phyloP scores from a whole-genome alignment of 257 asterid genomes.

The Ajuga chamaepitys region DNA sequence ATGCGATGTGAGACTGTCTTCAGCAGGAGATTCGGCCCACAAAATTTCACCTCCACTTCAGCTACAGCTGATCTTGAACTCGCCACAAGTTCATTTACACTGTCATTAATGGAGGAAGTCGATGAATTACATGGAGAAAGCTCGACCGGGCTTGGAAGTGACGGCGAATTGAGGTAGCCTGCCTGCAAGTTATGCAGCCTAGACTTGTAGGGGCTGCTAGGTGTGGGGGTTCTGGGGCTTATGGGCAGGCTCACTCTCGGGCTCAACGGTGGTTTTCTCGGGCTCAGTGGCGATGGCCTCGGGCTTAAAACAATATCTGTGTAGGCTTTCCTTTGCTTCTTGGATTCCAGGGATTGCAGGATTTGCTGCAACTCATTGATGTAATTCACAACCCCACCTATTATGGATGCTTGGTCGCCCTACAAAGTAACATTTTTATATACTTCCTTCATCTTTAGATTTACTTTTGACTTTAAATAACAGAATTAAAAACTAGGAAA shows the following conservation, averaged over 20 bases:
- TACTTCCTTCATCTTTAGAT: too few relatives aligned
- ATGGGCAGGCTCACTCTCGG: conserved; percentile 67
- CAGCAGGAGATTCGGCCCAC: conserved; percentile 63
- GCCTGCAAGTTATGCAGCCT: conserved; percentile 18
- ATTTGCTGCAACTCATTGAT: conserved; percentile 80
- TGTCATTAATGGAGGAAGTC: conserved; percentile 37
- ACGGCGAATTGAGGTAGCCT: conserved; percentile 22
- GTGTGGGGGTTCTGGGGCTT: conserved; percentile 83
- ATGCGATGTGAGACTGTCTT: conserved; percentile 58
- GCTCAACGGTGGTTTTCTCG: conserved; percentile 63
- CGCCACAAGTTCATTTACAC: conserved; percentile 71
- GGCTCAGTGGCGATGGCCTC: conserved; percentile 50
- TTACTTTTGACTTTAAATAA: too few relatives aligned
- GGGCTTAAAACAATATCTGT: conserved; percentile 56
- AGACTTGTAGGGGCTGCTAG: conserved; percentile 67
- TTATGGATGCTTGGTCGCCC: conserved; percentile 97
- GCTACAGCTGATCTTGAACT: conserved; percentile 67
- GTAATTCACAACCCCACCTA: conserved; percentile 88
- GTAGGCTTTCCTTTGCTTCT: conserved; percentile 75
- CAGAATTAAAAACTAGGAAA: too few relatives aligned
- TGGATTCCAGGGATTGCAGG: conserved; percentile 63
- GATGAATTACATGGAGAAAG: conserved; percentile 56
- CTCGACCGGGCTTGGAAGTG: conserved; percentile 29
- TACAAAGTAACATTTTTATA: too few relatives aligned
- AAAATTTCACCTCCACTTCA: conserved; percentile 87